Evolutionary conservation across 306 rosid species (phyloP).

Genomic region (Neltuma alba): DNA sequence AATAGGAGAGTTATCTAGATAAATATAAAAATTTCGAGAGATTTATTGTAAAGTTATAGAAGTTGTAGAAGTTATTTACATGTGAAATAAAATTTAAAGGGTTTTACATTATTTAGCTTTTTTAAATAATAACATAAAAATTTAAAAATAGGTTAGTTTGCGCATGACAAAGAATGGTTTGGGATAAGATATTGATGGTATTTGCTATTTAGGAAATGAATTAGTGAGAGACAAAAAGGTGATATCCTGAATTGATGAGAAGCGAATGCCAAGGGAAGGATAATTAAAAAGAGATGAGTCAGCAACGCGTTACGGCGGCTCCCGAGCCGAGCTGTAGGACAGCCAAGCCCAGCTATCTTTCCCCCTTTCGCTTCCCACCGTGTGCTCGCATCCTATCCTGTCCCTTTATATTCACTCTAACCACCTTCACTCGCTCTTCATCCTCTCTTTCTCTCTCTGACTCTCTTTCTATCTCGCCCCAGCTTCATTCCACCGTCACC

Average conservation of each 20-base stretch:
- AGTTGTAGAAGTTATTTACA: too few species aligned
- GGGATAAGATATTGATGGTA: background rate
- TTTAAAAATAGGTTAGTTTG: background rate
- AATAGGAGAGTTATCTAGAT: too few species aligned
- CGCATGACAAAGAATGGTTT: background rate
- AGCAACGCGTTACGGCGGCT: background rate
- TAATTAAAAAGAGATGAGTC: background rate
- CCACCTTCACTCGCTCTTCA: background rate
- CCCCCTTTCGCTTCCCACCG: conserved; percentile 28
- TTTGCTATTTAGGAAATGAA: background rate
- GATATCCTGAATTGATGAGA: too few species aligned
- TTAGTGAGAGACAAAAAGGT: background rate
- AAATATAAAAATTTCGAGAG: too few species aligned
- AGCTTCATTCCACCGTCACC: background rate
- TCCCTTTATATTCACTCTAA: conserved; percentile 3
- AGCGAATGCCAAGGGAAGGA: too few species aligned
- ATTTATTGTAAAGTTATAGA: too few species aligned
- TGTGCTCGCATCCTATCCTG: conserved; percentile 28
- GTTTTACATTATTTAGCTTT: too few species aligned
- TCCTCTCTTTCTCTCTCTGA: background rate
- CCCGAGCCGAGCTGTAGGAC: conserved; percentile 35
- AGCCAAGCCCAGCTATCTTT: conserved; percentile 14
- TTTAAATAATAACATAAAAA: background rate
- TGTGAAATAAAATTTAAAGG: too few species aligned
- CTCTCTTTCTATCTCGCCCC: background rate